Base-by-base conservation (phyloP, 192 early-diverging fungal species). In the Entomortierella beljakovae region DNA sequence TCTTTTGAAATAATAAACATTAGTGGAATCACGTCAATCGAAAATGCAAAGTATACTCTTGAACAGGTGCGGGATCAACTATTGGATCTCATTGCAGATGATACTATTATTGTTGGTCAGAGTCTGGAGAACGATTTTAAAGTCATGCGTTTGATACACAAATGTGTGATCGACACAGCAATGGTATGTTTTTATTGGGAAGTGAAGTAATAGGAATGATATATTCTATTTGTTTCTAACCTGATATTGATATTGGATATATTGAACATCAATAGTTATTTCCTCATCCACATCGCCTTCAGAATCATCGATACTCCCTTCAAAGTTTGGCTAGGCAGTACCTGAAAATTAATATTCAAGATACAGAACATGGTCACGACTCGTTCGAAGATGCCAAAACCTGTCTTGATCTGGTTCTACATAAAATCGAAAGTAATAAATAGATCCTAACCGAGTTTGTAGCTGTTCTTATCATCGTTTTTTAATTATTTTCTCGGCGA, bases 91-190 rank as follows among this genome's bases (percentile, higher is more conserved):
- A 73, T 91, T 25, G 66, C 84, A n/a, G 43, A 57, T 5, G 51
- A 81, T 18, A 92, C 91, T 1, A 86, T 92, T 52, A 63, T 92
- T 29, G 61, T 91, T 57, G 91, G 90, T 8, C 91, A 92, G 49
- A 88, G 84, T n/a, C 62, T 85, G 26, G 83, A 79, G 57, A 81
- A 71, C 32, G 54, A 71, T 33, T 68, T 68, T 26, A 71, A 69
- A 43, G 70, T 73, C n/a, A 7, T 67, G 20, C 68, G 84, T 29
- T 49, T 84, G 26, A 40, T 86, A 4, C 84, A 86, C 50, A 65
- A 51, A 11, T 68, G 71, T 1, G 62, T 84, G 23, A 73, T 86
- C 23, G 83, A 86, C 48, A 82, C 82, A 3, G 81, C 64, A 5
- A 65, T 80, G 43, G 85, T 86, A 73, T 61, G 80, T 50, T 13